phyloP scores from a whole-genome alignment of 2,329 filamentous ascomycete species.

The Pseudovirgaria hyperparasitica region DNA sequence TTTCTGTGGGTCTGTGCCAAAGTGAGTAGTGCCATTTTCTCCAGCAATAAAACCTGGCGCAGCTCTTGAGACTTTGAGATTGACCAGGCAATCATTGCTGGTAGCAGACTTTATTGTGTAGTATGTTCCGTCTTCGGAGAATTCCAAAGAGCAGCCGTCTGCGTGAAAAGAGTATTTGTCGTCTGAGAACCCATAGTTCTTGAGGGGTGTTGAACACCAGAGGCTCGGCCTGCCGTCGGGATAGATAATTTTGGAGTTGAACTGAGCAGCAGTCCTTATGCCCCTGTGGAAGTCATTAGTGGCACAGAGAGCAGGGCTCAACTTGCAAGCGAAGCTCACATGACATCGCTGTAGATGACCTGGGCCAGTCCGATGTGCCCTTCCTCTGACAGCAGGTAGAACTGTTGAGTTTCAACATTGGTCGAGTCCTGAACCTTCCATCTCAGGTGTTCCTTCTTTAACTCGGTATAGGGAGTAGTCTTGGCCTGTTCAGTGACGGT shows the following conservation, averaged over 20 bases:
- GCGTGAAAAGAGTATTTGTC: conserved; percentile 76
- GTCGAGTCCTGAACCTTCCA: conserved; percentile 76
- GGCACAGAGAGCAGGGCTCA: conserved; percentile 2
- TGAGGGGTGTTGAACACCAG: conserved; percentile 73
- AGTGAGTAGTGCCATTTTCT: conserved; percentile 70
- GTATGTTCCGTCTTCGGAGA: conserved; percentile 68
- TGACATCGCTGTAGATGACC: conserved; percentile 95
- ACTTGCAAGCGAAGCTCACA: too few species aligned
- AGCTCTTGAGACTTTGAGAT: conserved; percentile 64
- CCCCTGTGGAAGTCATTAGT: conserved; percentile 44
- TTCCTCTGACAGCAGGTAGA: conserved; percentile 73
- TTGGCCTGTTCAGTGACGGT: conserved; percentile 73
- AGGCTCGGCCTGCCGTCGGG: conserved; percentile 57
- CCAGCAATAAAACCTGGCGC: conserved; percentile 77
- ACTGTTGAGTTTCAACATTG: conserved; percentile 86
- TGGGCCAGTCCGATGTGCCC: conserved; percentile 71
- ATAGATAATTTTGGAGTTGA: conserved; percentile 88
- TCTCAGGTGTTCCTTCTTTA: conserved; percentile 64
- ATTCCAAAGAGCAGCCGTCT: conserved; percentile 69
- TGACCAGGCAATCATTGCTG: conserved; percentile 69
- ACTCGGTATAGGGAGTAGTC: conserved; percentile 66
- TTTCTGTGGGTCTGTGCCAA: conserved; percentile 70
- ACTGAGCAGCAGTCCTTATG: conserved; percentile 80
- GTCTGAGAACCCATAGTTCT: conserved; percentile 71
- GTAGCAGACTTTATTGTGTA: conserved; percentile 87